Evolutionary conservation across 2,329 filamentous ascomycete genomes (phyloP), one percentile per base, ranked within the genome.

Genomic region (Septoria petroselini): DNA sequence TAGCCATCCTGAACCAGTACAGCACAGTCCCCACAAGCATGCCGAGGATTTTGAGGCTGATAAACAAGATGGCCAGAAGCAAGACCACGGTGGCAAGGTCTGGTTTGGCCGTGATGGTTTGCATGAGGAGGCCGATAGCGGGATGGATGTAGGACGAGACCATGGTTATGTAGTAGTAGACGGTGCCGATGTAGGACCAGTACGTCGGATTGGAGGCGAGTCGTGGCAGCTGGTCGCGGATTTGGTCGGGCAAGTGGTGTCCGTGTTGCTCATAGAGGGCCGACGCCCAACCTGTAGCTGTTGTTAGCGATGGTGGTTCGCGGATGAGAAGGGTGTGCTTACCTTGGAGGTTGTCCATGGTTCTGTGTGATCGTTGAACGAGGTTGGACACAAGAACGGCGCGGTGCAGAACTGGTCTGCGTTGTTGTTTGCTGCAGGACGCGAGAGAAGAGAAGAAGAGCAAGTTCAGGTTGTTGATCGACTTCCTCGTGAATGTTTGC

Each of bases 1-100:
- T 67, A 8, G 76, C 75, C 48, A 95, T 65, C n/a, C 79, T 74
- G 44, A 89, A 80, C 82, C 88, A 89, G 73, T 84, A 94, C 64
- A 89, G 73, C 50, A 95, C 75, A 15, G 88, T 71, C 53, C 88
- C 80, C 54, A 83, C 82, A 14, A 89, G 73, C 72, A 86, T 85
- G 65, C 84, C 78, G 57, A 84, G 71, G 34, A 93, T 73, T 57
- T 81, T 79, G 52, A 84, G 70, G 9, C 76, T 77, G 49, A 91
- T 66, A 64, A 89, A 74, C 43, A 91, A 68, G 48, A 83, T 70
- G 23, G 83, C 59, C 37, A 84, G 70, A 3, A 87, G 72, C 7
- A 83, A 62, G 11, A 75, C 72, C 43, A 85, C 69, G 7, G 78
- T 73, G 39, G 77, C 68, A 48, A 76, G 66, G 61, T 76, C 73